Conservation (phyloP, 345 rosid genomes). For the Brassica cretica region DNA sequence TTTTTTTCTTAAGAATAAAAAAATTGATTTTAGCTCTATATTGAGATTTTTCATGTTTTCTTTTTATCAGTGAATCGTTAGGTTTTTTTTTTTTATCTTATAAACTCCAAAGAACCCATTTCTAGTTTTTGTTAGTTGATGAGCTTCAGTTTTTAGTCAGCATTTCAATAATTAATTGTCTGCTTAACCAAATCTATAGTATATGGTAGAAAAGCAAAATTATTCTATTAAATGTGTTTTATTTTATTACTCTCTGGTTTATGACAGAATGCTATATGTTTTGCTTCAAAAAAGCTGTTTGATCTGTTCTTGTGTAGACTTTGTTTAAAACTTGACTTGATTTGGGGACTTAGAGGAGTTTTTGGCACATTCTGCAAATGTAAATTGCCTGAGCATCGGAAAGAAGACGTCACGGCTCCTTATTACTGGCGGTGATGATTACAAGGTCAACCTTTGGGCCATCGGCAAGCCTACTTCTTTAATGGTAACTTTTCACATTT, state of each 20-base stretch:
- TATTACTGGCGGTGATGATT: conserved; percentile 90
- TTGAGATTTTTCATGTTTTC: neutral
- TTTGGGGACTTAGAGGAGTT: conserved; percentile 72
- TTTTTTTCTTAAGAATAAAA: neutral
- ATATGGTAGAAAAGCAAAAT: conserved; percentile 3
- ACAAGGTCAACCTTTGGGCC: conserved; percentile 89
- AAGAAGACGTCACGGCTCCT: conserved; percentile 75
- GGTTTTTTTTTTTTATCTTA: conserved; percentile 13
- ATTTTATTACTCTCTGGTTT: neutral
- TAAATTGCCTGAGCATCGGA: conserved; percentile 78
- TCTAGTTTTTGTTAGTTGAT: conserved; percentile 1
- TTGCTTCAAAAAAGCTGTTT: conserved; percentile 11
- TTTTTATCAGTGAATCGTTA: conserved; percentile 3
- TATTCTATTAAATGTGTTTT: neutral
- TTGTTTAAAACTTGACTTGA: conserved; percentile 51
- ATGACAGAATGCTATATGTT: neutral
- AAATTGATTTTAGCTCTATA: conserved; percentile 4
- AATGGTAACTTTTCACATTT: conserved; percentile 55
- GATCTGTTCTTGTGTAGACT: neutral
- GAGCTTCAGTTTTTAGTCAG: conserved; percentile 8
- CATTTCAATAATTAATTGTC: conserved; percentile 11
- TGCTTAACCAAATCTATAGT: neutral
- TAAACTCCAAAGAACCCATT: neutral
- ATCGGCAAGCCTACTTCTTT: conserved; percentile 84
- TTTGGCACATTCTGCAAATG: conserved; percentile 84